Base-by-base conservation (phyloP, 176 grass and related monocot species). In the Dendrocalamus sinicus region DNA sequence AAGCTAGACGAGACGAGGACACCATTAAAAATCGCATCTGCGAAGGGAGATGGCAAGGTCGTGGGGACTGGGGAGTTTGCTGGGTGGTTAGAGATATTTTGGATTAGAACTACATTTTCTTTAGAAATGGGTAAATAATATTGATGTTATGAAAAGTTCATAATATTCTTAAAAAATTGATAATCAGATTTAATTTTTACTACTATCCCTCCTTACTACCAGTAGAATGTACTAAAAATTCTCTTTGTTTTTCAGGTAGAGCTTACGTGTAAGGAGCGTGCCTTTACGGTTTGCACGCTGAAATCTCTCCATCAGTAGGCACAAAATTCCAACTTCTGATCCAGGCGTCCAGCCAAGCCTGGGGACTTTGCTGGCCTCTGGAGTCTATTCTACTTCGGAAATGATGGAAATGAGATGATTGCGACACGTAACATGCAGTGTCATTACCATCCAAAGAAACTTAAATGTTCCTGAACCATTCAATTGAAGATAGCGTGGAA, bases 371-470 rank as follows among this genome's bases (percentile, higher is more conserved):
- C 74, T 61, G 89, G 62, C 16, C 58, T 68, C 80, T 24, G 58
- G 75, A 44, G 74, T 59, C 85, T 85, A 87, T 87, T 75, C 80
- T 51, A 52, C 69, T 70, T 55, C 70, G 72, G 23, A 47, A 90
- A 72, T 20, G 64, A 58, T 37, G 14, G 75, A 13, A 13, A 75
- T 11, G 60, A 35, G 40, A 26, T 30, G 84, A 74, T 40, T 2
- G 61, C 80, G 85, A 91, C 81, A 69, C 60, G 51, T 59, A 86
- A 60, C 80, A 40, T 83, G 80, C 47, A 53, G 17, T 28, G 8
- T 19, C 63, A 14, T n/a, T 15, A 22, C 54, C 78, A 22, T 26
- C 4, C 1, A 50, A 51, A 32, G 12, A 60, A 79, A 32, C 2
- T 20, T 60, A 68, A 81, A 60, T 20, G 17, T 51, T 75, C 61